Conservation (phyloP, 305 asterid genomes). For the Fraxinus floribunda region DNA sequence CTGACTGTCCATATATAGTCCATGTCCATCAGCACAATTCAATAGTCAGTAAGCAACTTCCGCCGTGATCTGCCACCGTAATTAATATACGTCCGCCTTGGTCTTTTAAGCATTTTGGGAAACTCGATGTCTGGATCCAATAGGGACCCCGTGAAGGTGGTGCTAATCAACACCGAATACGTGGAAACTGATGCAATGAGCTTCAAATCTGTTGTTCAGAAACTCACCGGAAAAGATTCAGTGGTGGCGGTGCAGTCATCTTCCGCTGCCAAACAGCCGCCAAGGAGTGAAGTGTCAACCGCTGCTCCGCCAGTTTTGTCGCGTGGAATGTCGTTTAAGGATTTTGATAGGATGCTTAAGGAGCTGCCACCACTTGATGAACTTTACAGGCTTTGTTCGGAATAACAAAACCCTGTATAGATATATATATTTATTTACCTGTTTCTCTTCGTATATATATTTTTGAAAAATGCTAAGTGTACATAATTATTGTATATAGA, state of each 20-base stretch:
- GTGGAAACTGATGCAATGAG: slow-evolving; percentile 42
- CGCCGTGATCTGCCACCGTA: neutral
- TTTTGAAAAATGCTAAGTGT: too few species aligned
- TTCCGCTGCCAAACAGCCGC: neutral
- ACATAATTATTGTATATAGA: too few species aligned
- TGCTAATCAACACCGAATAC: slow-evolving; percentile 46
- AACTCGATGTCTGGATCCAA: neutral
- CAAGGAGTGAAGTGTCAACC: neutral
- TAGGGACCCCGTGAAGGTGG: slow-evolving; percentile 29
- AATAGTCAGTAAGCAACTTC: neutral
- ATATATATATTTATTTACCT: neutral
- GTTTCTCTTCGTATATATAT: neutral
- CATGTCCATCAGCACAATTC: neutral
- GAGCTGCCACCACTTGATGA: slow-evolving; percentile 80
- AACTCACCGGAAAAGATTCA: slow-evolving; percentile 46
- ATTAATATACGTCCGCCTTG: neutral
- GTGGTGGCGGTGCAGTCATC: slow-evolving; percentile 8
- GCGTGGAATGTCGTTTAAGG: slow-evolving; percentile 64
- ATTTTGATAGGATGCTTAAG: slow-evolving; percentile 58
- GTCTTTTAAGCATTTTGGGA: neutral
- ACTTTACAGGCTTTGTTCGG: neutral
- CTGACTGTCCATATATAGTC: neutral
- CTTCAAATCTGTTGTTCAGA: slow-evolving; percentile 52
- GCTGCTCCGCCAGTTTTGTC: slow-evolving; percentile 30
- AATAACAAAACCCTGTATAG: neutral